A percentile compares a stretch with the other conserved stretches of the same genome.
phyloP scores from a whole-genome alignment of 108 stramenopile genomes.

The Pseudonitzschia multiseries region DNA sequence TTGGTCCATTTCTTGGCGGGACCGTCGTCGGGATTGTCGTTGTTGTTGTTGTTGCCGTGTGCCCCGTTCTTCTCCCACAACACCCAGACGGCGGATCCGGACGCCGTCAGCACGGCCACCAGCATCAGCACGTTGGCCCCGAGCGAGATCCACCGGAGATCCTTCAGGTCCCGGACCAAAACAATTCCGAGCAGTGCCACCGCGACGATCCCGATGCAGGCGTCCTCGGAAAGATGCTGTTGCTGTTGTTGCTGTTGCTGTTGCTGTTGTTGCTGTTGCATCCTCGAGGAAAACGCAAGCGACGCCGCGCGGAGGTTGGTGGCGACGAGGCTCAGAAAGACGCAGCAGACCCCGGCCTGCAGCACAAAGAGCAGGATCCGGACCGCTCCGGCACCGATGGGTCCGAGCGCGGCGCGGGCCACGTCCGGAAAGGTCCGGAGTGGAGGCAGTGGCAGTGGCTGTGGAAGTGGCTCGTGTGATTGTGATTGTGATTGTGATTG shows the following conservation, averaged over 20 bases:
- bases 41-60: not conserved
- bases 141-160: slow-evolving; percentile 33
- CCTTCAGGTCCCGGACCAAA: slow-evolving; percentile 23
- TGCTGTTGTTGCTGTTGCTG: too few species aligned
- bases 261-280: too few species aligned
- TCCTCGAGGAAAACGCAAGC: slow-evolving; percentile 1
- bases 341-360: slow-evolving; percentile 48
- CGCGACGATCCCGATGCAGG: slow-evolving; percentile 12
- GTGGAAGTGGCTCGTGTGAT: not conserved
- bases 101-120: slow-evolving; percentile 28
- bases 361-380: slow-evolving; percentile 35
- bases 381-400: slow-evolving; percentile 17
- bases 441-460: not conserved
- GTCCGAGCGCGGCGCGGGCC: slow-evolving; percentile 28
- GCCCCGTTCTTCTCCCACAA: not conserved
- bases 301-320: slow-evolving; percentile 37
- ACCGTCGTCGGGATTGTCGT: not conserved
- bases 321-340: slow-evolving; percentile 37
- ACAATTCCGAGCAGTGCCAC: slow-evolving; percentile 15
- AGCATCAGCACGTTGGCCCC: slow-evolving; percentile 42
- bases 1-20: not conserved
- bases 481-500: not conserved
- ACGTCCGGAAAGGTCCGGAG: slow-evolving; percentile 42
- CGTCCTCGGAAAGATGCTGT: not conserved
- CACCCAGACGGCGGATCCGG: slow-evolving; percentile 18